Percentiles rank a stretch among this genome's conserved stretches.
Evolutionary conservation across 2,329 filamentous ascomycete genomes (phyloP).

Genomic region (Uncinocarpus reesii): DNA sequence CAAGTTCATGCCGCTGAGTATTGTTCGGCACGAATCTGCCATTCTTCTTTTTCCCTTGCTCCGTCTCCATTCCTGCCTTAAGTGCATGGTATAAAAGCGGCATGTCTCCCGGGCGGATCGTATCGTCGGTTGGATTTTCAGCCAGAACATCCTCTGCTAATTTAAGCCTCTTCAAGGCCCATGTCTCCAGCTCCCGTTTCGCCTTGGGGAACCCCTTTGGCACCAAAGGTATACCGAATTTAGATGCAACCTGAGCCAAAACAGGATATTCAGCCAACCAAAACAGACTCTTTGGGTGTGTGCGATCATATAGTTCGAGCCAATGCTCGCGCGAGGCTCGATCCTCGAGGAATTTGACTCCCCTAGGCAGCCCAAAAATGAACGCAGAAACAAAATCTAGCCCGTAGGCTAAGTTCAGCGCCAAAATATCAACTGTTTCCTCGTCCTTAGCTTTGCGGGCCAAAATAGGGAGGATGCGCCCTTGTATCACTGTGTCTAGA

Average conservation of each 20-base stretch:
- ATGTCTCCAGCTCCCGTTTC: constrained; percentile 8
- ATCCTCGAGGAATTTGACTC: constrained; percentile 49
- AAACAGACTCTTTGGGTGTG: constrained; percentile 8
- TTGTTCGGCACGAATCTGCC: constrained; percentile 6
- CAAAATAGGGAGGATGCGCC: constrained; percentile 48
- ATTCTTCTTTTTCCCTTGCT: constrained; percentile 4
- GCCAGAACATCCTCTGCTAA: constrained; percentile 7
- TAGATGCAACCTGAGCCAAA: background rate
- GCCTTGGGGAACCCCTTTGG: constrained; percentile 5
- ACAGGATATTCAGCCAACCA: constrained; percentile 9
- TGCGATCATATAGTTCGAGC: constrained; percentile 48
- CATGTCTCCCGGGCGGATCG: constrained; percentile 8
- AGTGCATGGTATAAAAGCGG: constrained; percentile 10
- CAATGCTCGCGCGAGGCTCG: constrained; percentile 47
- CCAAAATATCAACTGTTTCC: constrained; percentile 41
- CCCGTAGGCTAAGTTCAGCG: constrained; percentile 52
- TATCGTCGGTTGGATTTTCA: constrained; percentile 7
- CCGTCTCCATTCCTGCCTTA: constrained; percentile 6
- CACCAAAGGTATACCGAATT: constrained; percentile 6
- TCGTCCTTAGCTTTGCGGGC: constrained; percentile 16
- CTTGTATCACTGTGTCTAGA: constrained; percentile 45
- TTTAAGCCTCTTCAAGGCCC: constrained; percentile 10
- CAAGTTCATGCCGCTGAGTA: constrained; percentile 8
- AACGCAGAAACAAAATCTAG: constrained; percentile 65
- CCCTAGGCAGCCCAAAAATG: constrained; percentile 52